Evolutionary conservation across 2,329 filamentous ascomycete species (phyloP).

Genomic region (Monosporascus cannonballus): DNA sequence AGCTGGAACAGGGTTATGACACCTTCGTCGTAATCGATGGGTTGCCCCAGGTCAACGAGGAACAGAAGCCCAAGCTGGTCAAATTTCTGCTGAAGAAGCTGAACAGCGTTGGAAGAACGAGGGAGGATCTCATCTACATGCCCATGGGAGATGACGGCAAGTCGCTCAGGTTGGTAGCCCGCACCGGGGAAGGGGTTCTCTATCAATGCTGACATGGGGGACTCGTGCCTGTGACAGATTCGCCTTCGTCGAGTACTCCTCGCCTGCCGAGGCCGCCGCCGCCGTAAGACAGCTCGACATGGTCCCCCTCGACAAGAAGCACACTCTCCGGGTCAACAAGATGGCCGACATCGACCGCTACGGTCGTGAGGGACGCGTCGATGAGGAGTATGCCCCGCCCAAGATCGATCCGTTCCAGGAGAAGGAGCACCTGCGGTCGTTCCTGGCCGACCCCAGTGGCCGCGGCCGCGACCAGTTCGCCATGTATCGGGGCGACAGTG

Average conservation of each 20-base stretch:
- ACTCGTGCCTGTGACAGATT: constrained; percentile 52
- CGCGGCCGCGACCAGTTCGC: constrained; percentile 92
- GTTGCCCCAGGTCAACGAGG: constrained; percentile 80
- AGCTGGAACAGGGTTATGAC: constrained; percentile 91
- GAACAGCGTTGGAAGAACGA: constrained; percentile 75
- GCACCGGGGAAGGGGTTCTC: not conserved
- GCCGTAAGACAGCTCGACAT: constrained; percentile 85
- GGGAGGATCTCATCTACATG: constrained; percentile 89
- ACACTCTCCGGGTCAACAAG: constrained; percentile 95
- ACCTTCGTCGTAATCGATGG: constrained; percentile 96
- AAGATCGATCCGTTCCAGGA: constrained; percentile 79
- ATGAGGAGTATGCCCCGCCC: constrained; percentile 83
- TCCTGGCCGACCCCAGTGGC: constrained; percentile 72
- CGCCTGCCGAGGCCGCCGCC: constrained; percentile 79
- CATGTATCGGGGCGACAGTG: constrained; percentile 86
- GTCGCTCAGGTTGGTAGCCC: constrained; percentile 67
- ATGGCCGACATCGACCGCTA: constrained; percentile 96
- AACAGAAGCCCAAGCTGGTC: constrained; percentile 87
- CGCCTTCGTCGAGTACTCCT: constrained; percentile 94
- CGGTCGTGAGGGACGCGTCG: constrained; percentile 85
- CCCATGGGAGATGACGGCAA: constrained; percentile 81
- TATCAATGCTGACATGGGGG: not conserved
- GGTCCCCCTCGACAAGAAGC: constrained; percentile 89
- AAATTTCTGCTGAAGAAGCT: constrained; percentile 96
- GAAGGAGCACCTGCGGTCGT: constrained; percentile 92